Percentiles rank a stretch among this genome's conserved stretches.
These are phyloP conservation scores for Trapa incisa DNA, from an alignment of 345 rosid species.

Conservation along the genomic window DNA sequence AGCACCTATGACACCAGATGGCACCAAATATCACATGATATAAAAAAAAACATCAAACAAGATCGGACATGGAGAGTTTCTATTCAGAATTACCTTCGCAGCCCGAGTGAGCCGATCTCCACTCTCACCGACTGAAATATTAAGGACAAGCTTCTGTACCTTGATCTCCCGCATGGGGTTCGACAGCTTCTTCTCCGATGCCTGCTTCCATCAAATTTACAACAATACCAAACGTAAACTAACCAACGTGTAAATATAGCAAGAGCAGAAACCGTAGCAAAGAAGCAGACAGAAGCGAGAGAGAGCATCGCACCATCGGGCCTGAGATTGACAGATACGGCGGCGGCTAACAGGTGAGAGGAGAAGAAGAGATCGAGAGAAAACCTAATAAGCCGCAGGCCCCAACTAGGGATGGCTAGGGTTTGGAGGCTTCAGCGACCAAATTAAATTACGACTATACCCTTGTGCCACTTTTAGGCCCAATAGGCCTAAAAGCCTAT, in stretches of 20 bases:
- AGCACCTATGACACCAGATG: conserved; percentile 29
- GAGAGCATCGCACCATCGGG: conserved; percentile 4
- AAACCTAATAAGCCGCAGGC: neutral
- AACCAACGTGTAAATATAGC: neutral
- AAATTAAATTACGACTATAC: conserved; percentile 1
- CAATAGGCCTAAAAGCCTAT: too few species aligned
- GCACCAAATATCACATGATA: neutral
- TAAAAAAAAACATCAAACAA: neutral
- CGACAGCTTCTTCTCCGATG: conserved; percentile 85
- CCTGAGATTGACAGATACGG: neutral
- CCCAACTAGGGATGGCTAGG: neutral
- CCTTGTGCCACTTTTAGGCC: neutral
- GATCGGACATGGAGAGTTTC: neutral
- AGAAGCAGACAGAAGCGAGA: neutral
- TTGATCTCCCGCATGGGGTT: conserved; percentile 99
- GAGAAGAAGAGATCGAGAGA: neutral
- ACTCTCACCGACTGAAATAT: conserved; percentile 96
- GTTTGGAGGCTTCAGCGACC: neutral
- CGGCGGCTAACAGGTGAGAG: neutral
- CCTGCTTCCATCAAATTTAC: conserved; percentile 22
- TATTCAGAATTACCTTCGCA: conserved; percentile 47
- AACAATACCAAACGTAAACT: neutral
- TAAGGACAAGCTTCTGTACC: conserved; percentile 89
- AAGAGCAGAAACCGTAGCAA: neutral
- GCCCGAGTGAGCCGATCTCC: conserved; percentile 98